phyloP scores from a whole-genome alignment of 78 protist species.

The Dictyostelium intermedium region DNA sequence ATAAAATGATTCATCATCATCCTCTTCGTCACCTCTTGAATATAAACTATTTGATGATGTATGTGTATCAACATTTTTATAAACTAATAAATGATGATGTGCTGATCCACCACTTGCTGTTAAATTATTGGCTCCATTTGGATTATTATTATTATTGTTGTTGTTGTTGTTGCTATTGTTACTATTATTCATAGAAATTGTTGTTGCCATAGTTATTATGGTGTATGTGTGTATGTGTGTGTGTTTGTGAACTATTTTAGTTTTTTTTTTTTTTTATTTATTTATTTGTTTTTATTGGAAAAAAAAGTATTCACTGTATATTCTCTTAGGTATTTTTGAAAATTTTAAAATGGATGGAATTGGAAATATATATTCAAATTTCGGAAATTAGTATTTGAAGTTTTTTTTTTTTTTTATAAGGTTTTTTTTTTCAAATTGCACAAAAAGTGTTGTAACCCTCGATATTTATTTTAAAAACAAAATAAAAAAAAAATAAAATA shows the following conservation, averaged over 20 bases:
- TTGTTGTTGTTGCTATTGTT: background rate
- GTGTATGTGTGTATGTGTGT: no score
- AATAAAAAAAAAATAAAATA: no score
- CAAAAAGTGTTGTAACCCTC: background rate
- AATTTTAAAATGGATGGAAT: no score
- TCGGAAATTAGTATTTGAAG: background rate
- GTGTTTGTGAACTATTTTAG: no score
- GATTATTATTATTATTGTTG: background rate
- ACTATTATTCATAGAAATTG: background rate
- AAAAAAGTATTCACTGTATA: background rate
- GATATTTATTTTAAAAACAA: background rate
- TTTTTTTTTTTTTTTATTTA: background rate
- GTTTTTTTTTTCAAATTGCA: no score
- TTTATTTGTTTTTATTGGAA: background rate
- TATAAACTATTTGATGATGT: constrained; percentile 32
- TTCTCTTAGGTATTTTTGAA: no score
- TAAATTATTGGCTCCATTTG: background rate
- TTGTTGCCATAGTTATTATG: background rate
- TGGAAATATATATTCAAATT: background rate
- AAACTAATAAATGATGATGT: constrained; percentile 4
- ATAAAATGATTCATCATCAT: constrained; percentile 52
- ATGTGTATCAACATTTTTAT: constrained; percentile 48
- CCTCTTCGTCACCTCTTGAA: constrained; percentile 55
- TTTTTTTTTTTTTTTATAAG: no score
- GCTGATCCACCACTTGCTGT: background rate